Evolutionary conservation across 2,329 filamentous ascomycete species (phyloP).

Genomic region (Diaporthe humulicola): DNA sequence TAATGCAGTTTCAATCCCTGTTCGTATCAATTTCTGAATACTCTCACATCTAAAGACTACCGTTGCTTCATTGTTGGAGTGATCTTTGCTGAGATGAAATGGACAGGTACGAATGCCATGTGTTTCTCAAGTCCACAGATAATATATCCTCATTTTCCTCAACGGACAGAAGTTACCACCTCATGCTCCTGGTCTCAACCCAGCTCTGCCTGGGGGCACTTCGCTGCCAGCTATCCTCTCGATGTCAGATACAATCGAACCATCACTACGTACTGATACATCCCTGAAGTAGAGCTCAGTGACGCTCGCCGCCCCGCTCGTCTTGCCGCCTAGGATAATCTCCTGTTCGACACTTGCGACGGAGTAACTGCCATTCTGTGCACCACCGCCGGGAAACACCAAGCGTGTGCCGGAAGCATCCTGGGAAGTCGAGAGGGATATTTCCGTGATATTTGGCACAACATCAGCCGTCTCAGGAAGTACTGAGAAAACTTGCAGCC

Average conservation of each 20-base stretch:
- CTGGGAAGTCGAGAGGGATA: constrained; percentile 3
- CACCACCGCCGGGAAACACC: constrained; percentile 18
- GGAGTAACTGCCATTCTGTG: constrained; percentile 14
- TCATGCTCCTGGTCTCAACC: not conserved
- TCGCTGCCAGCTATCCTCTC: constrained; percentile 1
- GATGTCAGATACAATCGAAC: constrained; percentile 6
- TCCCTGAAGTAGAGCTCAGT: constrained; percentile 14
- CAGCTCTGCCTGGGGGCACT: constrained; percentile 4
- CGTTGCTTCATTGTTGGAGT: too few species aligned
- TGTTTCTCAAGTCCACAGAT: too few species aligned
- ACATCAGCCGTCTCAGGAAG: not conserved
- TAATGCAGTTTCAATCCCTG: not conserved
- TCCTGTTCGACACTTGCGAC: not conserved
- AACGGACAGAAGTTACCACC: not conserved
- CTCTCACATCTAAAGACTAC: too few species aligned
- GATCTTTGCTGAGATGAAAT: too few species aligned
- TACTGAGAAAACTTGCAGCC: constrained; percentile 67
- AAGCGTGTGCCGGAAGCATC: not conserved
- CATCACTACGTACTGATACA: constrained; percentile 15
- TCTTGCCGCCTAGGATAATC: not conserved
- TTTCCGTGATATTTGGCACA: not conserved
- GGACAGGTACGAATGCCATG: too few species aligned
- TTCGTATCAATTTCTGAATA: too few species aligned
- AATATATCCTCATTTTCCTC: too few species aligned
- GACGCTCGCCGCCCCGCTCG: not conserved